Conservation (phyloP, 192 early-diverging fungal genomes). For the Entomortierella parvispora region DNA sequence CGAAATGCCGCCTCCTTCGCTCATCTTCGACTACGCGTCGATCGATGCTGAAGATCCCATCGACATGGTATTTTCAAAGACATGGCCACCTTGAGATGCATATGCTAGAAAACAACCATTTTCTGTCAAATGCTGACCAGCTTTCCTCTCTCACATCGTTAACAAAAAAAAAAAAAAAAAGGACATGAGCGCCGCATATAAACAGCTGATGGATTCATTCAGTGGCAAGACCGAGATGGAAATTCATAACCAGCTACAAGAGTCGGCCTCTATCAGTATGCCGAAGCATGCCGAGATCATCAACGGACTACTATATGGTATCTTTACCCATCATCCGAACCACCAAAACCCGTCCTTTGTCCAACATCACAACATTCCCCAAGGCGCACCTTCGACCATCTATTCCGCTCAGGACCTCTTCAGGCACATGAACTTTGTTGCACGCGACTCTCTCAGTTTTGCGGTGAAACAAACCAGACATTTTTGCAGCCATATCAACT, state of each 20-base stretch:
- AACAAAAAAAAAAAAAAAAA: too few species aligned
- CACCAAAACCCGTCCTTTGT: slow-evolving; percentile 31
- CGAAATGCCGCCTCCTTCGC: too few species aligned
- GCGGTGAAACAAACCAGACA: slow-evolving; percentile 37
- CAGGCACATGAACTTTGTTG: slow-evolving; percentile 67
- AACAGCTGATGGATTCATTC: slow-evolving; percentile 33
- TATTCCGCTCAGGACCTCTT: slow-evolving; percentile 51
- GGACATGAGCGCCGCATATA: slow-evolving; percentile 55
- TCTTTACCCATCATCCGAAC: slow-evolving; percentile 56
- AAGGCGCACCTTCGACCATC: neutral
- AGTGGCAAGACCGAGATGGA: slow-evolving; percentile 64
- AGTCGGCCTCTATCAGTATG: slow-evolving; percentile 64
- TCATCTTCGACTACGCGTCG: too few species aligned
- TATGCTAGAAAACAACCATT: too few species aligned
- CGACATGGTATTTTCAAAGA: too few species aligned
- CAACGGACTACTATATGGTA: slow-evolving; percentile 69
- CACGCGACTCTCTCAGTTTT: slow-evolving; percentile 60
- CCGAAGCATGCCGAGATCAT: slow-evolving; percentile 58
- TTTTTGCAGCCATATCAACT: slow-evolving; percentile 27
- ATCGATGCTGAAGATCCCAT: too few species aligned
- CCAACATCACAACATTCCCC: slow-evolving; percentile 24
- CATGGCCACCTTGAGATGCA: too few species aligned
- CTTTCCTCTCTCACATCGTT: too few species aligned
- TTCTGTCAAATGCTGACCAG: too few species aligned
- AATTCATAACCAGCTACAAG: slow-evolving; percentile 69